These are phyloP conservation scores for Rhodotorula mucilaginosa DNA, from an alignment of 1,284 basidiomycete species.

Conservation along the genomic window DNA sequence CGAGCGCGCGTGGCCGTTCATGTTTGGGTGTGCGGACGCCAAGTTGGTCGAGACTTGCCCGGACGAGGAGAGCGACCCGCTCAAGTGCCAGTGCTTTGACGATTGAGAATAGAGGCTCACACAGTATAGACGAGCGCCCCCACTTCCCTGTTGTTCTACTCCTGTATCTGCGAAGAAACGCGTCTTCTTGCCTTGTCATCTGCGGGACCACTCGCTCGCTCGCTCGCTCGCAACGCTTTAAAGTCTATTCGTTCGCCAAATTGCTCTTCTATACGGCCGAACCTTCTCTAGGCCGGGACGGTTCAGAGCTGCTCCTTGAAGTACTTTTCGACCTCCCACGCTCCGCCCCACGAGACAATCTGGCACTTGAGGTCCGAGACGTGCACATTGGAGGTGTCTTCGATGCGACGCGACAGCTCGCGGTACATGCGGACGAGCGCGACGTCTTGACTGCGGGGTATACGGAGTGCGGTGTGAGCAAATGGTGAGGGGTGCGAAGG, in stretches of 20 bases:
- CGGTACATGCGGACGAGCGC: constrained; percentile 72
- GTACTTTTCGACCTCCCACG: constrained; percentile 88
- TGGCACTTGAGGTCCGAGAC: constrained; percentile 62
- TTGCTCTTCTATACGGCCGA: background rate
- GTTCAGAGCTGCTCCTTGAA: constrained; percentile 50
- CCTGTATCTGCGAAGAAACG: background rate
- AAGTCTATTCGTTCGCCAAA: background rate
- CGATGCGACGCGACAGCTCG: constrained; percentile 72
- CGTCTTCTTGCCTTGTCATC: too few species aligned
- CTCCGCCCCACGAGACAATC: constrained; percentile 80
- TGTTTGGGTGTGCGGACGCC: constrained; percentile 40
- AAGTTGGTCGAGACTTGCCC: constrained; percentile 37
- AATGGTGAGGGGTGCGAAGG: background rate
- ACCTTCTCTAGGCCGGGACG: accelerated
- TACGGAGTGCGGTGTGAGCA: background rate
- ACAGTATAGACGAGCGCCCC: background rate
- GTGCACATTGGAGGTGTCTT: constrained; percentile 62
- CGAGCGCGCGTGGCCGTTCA: constrained; percentile 43
- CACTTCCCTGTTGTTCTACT: background rate
- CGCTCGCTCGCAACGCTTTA: background rate
- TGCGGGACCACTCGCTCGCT: too few species aligned
- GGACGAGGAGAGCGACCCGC: constrained; percentile 27
- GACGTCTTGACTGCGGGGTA: constrained; percentile 62
- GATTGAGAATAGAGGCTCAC: background rate
- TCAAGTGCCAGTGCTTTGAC: constrained; percentile 41